These are phyloP conservation scores for Trifolium subterraneum DNA, from an alignment of 306 rosid genomes.

Conservation along the genomic window DNA sequence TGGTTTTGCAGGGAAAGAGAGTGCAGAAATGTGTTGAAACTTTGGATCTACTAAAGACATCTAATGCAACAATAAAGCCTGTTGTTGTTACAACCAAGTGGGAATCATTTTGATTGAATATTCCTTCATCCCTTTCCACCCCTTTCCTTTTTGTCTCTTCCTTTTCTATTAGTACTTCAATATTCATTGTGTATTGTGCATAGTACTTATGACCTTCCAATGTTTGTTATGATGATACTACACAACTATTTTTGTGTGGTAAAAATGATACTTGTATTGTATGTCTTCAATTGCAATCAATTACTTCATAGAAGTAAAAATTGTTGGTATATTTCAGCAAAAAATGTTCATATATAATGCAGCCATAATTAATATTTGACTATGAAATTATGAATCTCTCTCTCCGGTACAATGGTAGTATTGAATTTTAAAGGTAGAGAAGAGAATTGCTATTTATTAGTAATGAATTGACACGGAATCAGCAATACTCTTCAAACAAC, in stretches of 20 bases:
- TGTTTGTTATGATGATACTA: slow-evolving; percentile 26
- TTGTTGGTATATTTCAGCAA: slow-evolving; percentile 26
- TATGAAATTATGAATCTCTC: too few species aligned
- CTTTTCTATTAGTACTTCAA: background rate
- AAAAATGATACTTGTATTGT: background rate
- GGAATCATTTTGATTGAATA: slow-evolving; percentile 39
- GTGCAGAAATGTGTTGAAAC: slow-evolving; percentile 83
- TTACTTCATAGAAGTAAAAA: background rate
- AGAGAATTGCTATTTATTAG: too few species aligned
- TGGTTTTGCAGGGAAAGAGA: slow-evolving; percentile 64
- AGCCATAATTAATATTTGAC: too few species aligned
- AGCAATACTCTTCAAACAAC: too few species aligned
- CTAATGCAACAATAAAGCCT: slow-evolving; percentile 67
- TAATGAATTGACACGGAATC: too few species aligned
- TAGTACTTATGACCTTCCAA: background rate
- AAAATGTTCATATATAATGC: background rate
- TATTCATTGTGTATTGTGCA: slow-evolving; percentile 21
- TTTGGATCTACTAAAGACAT: slow-evolving; percentile 64
- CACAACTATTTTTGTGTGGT: slow-evolving; percentile 3
- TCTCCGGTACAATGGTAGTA: too few species aligned
- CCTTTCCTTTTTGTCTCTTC: background rate
- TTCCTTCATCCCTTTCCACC: too few species aligned
- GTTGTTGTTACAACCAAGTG: slow-evolving; percentile 74
- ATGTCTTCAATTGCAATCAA: slow-evolving; percentile 13
- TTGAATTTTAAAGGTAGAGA: too few species aligned